phyloP scores from a whole-genome alignment of 805 yeast genomes.

The Candida ipomoeae region DNA sequence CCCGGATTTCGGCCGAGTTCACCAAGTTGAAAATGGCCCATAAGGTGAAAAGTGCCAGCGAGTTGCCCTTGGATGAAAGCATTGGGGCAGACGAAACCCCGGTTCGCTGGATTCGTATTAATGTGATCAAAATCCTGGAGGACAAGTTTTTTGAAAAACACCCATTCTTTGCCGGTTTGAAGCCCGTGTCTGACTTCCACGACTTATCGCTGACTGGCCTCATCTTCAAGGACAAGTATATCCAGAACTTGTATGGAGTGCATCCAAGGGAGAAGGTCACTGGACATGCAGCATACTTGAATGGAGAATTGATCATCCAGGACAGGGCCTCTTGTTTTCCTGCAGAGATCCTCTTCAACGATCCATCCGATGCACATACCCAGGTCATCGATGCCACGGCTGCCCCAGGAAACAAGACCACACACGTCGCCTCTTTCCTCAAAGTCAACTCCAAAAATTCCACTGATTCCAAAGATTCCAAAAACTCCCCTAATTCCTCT shows the following conservation, averaged over 20 bases:
- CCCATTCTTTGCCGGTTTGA: constrained; percentile 38
- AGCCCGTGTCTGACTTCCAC: constrained; percentile 42
- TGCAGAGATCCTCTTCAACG: constrained; percentile 62
- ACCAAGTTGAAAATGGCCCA: constrained; percentile 71
- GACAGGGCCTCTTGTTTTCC: constrained; percentile 98
- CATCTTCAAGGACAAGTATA: constrained; percentile 67
- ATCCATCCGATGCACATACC: constrained; percentile 50
- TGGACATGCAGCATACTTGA: constrained; percentile 59
- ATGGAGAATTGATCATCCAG: constrained; percentile 83
- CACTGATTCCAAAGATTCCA: too few species aligned
- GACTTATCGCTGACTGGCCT: constrained; percentile 46
- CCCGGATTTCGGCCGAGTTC: constrained; percentile 78
- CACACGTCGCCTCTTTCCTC: constrained; percentile 76
- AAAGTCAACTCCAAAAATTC: constrained; percentile 6
- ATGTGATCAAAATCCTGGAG: constrained; percentile 50
- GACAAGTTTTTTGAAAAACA: constrained; percentile 36
- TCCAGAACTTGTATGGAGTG: constrained; percentile 77
- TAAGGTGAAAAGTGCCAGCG: constrained; percentile 55
- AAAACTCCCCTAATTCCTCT: too few species aligned
- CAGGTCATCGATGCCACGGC: constrained; percentile 88
- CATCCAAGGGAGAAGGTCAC: constrained; percentile 73
- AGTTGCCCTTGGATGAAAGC: constrained; percentile 39
- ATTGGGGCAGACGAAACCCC: constrained; percentile 61
- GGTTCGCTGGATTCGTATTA: constrained; percentile 75
- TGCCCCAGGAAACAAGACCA: constrained; percentile 98